Evolutionary conservation across 2,329 filamentous ascomycete genomes (phyloP).

Genomic region (Hypoxylon sp.): DNA sequence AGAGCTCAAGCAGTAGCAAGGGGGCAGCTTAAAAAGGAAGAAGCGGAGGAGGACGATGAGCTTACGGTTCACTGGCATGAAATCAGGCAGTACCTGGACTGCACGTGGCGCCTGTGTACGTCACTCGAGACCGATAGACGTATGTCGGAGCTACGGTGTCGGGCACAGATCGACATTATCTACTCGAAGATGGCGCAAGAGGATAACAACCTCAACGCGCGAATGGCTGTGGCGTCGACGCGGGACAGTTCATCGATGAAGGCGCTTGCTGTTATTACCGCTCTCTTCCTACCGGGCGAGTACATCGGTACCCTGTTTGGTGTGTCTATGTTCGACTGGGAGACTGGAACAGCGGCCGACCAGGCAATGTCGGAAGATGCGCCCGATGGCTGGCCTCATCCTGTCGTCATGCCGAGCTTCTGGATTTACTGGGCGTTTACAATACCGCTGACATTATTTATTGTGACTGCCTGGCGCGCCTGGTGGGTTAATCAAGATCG

Average conservation of each 20-base stretch:
- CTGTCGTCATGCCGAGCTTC: constrained; percentile 59
- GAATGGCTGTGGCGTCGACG: constrained; percentile 82
- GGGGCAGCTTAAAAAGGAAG: constrained; percentile 29
- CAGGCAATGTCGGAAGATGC: constrained; percentile 55
- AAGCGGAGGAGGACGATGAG: constrained; percentile 49
- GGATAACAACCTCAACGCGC: constrained; percentile 65
- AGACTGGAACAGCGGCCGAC: constrained; percentile 50
- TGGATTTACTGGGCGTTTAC: constrained; percentile 64
- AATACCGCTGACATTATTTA: constrained; percentile 60
- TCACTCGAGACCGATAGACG: constrained; percentile 62
- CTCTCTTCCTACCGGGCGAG: constrained; percentile 64
- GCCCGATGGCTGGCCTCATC: constrained; percentile 47
- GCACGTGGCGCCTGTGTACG: constrained; percentile 60
- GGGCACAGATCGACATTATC: constrained; percentile 64
- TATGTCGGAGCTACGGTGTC: constrained; percentile 63
- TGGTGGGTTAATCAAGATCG: constrained; percentile 65
- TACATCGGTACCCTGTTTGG: constrained; percentile 64
- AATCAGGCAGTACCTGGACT: constrained; percentile 63
- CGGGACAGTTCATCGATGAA: constrained; percentile 67
- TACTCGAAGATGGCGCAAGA: constrained; percentile 66
- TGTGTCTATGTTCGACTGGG: constrained; percentile 64
- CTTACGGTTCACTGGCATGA: constrained; percentile 62
- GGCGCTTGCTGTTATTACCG: constrained; percentile 63
- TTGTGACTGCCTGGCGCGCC: constrained; percentile 60
- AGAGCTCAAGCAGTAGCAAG: constrained; percentile 35